Evolutionary conservation across 495 filamentous ascomycete species (phyloP), one percentile per base, ranked within the genome.

Genomic region (Aspergillus indologenus): DNA sequence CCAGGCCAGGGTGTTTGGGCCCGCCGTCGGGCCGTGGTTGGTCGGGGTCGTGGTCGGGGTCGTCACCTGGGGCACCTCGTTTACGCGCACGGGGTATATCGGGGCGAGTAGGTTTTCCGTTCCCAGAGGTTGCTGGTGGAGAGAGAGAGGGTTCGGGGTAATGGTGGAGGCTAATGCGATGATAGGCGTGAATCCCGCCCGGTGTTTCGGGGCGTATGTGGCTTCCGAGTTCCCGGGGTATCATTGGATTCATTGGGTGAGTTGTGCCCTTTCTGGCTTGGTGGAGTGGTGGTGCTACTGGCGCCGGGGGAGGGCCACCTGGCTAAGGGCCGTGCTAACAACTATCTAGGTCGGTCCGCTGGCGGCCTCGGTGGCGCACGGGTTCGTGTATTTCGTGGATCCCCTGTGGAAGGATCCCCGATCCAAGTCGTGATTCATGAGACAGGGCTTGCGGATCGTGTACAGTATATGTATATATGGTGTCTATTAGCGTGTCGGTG

Each of bases 11-110:
- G 65, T 83, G 5, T 83, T 80, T 61, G 83, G 83, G 0, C 79
- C 75, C 15, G 73, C 78, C 0, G 62, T 78, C 18, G 74, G 76
- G 4, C 83, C 82, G 1, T 71, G 82, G 54, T 70, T 85, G 15
- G 80, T 85, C 12, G 83, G 82, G 0, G 61, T 81, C 31, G 63
- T 74, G 2, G 51, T 85, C 11, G 80, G 76, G 0, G 54, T 84
- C 17, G 65, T 78, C 9, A 71, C 66, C 1, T 83, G 79, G 64
- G 69, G 73, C 1, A 77, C 76, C 3, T 73, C 75, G 18, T 72
- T 75, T 49, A 72, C 75, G 7, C 69, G 71, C 11, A 60, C 69
- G 5, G 81, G 82, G 17, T 85, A 82, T 64, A 63, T 61, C 40
- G 73, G 73, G 47, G 68, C 71, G 14, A 68, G 72, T 75, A 64